A percentile compares a stretch with the other conserved stretches of the same genome.
These are phyloP conservation scores for Coemansia sp. DNA, from an alignment of 192 early-diverging fungal species.

Conservation along the genomic window DNA sequence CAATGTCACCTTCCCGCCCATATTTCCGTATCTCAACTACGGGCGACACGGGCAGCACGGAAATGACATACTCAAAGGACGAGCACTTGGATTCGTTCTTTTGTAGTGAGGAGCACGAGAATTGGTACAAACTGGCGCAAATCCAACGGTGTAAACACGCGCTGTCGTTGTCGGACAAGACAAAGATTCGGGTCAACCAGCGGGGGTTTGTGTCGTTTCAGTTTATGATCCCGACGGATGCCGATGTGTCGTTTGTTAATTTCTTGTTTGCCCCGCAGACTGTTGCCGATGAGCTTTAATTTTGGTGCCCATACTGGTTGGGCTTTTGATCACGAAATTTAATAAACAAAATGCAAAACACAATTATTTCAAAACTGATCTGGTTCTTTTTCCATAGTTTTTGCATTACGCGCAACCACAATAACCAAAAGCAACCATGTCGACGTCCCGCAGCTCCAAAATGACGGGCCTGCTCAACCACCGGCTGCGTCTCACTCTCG, in stretches of 20 bases:
- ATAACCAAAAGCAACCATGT: not conserved
- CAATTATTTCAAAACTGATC: too few species aligned
- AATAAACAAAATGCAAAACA: not conserved
- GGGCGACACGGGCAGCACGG: slow-evolving; percentile 52
- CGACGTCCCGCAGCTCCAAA: slow-evolving; percentile 62
- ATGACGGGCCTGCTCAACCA: slow-evolving; percentile 95
- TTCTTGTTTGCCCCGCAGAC: slow-evolving; percentile 47
- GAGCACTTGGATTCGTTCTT: slow-evolving; percentile 57
- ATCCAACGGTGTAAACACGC: slow-evolving; percentile 53
- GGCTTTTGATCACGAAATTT: not conserved
- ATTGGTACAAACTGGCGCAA: slow-evolving; percentile 48
- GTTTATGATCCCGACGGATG: slow-evolving; percentile 56
- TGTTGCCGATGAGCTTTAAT: slow-evolving; percentile 21
- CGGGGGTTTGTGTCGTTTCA: slow-evolving; percentile 58
- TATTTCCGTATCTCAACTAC: slow-evolving; percentile 56
- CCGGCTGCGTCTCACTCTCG: slow-evolving; percentile 86
- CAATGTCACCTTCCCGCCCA: slow-evolving; percentile 46
- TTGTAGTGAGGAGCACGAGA: slow-evolving; percentile 50
- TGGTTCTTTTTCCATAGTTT: too few species aligned
- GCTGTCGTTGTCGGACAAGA: slow-evolving; percentile 57
- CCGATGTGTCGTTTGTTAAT: slow-evolving; percentile 51
- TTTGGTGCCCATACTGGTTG: not conserved
- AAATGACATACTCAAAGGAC: slow-evolving; percentile 61
- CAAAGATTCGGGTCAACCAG: slow-evolving; percentile 55
- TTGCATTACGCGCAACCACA: too few species aligned